A percentile compares a stretch with the other conserved stretches of the same genome.
phyloP scores from a whole-genome alignment of 371 early-diverging fungal genomes.

The Apophysomyces variabilis region DNA sequence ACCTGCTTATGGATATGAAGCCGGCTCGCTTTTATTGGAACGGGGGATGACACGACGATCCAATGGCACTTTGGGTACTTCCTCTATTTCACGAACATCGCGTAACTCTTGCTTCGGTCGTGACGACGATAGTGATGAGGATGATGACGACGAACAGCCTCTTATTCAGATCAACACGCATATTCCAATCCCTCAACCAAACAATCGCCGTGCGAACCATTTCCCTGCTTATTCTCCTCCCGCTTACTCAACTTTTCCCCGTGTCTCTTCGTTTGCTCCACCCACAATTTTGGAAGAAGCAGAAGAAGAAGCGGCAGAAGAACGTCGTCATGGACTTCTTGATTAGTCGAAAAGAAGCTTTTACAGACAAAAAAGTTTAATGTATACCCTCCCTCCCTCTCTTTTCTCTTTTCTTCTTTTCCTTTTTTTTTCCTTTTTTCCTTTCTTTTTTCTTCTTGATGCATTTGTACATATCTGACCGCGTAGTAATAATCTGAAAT shows the following conservation, averaged over 20 bases:
- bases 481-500: no score
- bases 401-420: background rate
- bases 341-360: no score
- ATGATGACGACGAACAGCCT: constrained; percentile 25
- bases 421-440: background rate
- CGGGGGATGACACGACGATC: constrained; percentile 22
- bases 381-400: background rate
- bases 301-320: constrained; percentile 12
- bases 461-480: constrained; percentile 4
- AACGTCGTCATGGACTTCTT: background rate
- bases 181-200: constrained; percentile 19
- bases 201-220: constrained; percentile 11
- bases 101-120: background rate
- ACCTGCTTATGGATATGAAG: constrained; percentile 64
- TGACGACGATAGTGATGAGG: constrained; percentile 16
- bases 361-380: background rate
- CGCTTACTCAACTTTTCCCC: constrained; percentile 29
- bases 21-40: constrained; percentile 55
- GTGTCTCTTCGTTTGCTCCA: constrained; percentile 12
- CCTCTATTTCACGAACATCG: background rate
- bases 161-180: constrained; percentile 26
- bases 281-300: constrained; percentile 1
- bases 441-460: background rate
- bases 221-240: constrained; percentile 29
- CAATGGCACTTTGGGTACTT: constrained; percentile 4